Evolutionary conservation across 2,329 filamentous ascomycete genomes (phyloP).

Genomic region (Hypomyces perniciosus): DNA sequence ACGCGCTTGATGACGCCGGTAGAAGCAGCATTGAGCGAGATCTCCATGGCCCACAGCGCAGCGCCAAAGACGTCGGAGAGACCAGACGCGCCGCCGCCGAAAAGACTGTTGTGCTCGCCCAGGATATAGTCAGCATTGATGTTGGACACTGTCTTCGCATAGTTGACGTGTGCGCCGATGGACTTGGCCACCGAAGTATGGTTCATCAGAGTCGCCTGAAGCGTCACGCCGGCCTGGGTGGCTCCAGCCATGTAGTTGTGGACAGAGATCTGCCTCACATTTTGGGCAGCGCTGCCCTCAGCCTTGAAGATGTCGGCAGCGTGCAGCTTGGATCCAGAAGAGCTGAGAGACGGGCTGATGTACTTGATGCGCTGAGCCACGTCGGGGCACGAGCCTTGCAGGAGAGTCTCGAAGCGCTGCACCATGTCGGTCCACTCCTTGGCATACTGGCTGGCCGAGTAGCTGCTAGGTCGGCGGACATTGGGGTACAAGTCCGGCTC

Average conservation of each 20-base stretch:
- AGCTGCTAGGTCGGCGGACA: conserved; percentile 14
- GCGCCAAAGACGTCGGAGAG: conserved; percentile 43
- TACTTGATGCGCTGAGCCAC: conserved; percentile 13
- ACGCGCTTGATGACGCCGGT: conserved; percentile 28
- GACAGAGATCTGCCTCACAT: conserved; percentile 18
- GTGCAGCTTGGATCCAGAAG: conserved; percentile 13
- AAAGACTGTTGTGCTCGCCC: conserved; percentile 43
- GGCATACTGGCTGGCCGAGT: conserved; percentile 14
- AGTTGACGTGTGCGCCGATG: conserved; percentile 22
- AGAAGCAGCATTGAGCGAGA: conserved; percentile 31
- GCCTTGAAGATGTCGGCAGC: conserved; percentile 24
- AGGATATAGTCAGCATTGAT: conserved; percentile 33
- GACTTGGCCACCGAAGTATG: conserved; percentile 29
- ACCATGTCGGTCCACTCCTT: conserved; percentile 18
- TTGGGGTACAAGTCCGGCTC: conserved; percentile 19
- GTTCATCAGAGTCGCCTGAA: conserved; percentile 32
- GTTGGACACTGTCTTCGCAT: conserved; percentile 21
- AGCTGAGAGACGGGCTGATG: conserved; percentile 17
- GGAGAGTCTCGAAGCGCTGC: conserved; percentile 13
- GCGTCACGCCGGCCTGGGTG: conserved; percentile 31
- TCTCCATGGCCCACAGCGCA: conserved; percentile 44
- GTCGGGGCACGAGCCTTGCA: conserved; percentile 14
- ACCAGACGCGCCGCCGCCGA: conserved; percentile 32
- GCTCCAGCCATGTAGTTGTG: conserved; percentile 28
- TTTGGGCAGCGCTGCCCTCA: conserved; percentile 19